Evolutionary conservation across 2,329 filamentous ascomycete species (phyloP).

Genomic region (Trichoderma endophyticum): DNA sequence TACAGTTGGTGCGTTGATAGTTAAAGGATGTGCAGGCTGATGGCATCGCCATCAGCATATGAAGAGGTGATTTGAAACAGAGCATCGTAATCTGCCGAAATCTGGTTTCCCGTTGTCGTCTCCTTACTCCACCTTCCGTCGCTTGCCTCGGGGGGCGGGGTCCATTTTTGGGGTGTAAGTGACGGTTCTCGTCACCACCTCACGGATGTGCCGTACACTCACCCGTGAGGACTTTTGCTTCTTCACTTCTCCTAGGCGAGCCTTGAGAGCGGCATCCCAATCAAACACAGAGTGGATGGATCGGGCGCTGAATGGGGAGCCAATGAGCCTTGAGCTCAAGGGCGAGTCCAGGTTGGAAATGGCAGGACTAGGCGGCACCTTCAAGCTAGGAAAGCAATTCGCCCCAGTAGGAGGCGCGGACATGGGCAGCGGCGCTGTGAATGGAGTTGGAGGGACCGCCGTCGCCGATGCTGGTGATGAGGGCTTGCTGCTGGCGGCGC

Average conservation of each 20-base stretch:
- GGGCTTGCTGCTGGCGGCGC: conserved; percentile 32
- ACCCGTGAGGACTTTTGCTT: conserved; percentile 57
- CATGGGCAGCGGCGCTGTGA: conserved; percentile 52
- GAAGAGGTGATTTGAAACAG: not conserved
- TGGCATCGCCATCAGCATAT: not conserved
- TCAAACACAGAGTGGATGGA: conserved; percentile 70
- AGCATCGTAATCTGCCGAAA: conserved; percentile 11
- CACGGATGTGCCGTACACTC: conserved; percentile 69
- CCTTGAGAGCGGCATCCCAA: conserved; percentile 71
- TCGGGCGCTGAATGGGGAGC: conserved; percentile 72
- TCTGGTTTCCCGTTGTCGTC: not conserved
- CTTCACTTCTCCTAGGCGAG: conserved; percentile 58
- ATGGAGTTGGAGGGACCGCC: conserved; percentile 47
- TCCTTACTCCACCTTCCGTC: conserved; percentile 65
- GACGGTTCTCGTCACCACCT: conserved; percentile 91
- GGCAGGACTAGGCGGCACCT: conserved; percentile 72
- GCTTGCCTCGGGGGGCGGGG: conserved; percentile 87
- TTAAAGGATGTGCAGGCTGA: not conserved
- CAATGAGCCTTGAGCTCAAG: conserved; percentile 55
- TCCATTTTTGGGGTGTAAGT: conserved; percentile 86
- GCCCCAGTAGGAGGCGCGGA: conserved; percentile 59
- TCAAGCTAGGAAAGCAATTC: conserved; percentile 63
- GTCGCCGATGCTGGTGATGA: conserved; percentile 38
- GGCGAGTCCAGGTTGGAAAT: conserved; percentile 68
- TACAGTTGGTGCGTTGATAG: conserved; percentile 16